Conservation (phyloP, 139 green algal genomes). For the Raphidocelis subcapitata region DNA sequence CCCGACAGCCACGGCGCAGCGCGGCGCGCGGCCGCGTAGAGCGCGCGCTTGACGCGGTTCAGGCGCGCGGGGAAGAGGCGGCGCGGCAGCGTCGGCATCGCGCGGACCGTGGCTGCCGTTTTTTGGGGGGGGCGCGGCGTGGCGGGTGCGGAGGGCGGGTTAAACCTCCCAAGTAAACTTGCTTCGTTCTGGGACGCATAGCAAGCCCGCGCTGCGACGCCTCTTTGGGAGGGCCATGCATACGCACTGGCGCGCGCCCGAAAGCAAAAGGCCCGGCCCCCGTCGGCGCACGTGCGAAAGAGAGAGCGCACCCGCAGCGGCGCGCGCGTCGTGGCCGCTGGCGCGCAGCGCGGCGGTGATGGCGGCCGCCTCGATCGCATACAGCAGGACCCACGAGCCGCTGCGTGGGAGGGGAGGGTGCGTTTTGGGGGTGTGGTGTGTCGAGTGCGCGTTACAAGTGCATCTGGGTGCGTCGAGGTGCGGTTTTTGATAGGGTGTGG, state of each 20-base stretch:
- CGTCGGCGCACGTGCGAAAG: too few relatives aligned
- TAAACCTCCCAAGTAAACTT: not conserved
- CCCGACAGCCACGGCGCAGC: too few relatives aligned
- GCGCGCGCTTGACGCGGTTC: conserved; percentile 34
- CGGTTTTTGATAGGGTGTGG: too few relatives aligned
- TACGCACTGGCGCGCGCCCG: not conserved
- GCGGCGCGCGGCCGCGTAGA: conserved; percentile 20
- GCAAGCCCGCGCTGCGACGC: not conserved
- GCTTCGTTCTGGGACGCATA: not conserved
- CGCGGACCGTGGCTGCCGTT: conserved; percentile 9
- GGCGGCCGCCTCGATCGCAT: conserved; percentile 59
- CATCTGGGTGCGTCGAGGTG: not conserved
- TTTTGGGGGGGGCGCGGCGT: not conserved
- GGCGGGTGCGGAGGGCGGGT: not conserved
- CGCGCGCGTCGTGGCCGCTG: conserved; percentile 30
- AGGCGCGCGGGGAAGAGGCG: conserved; percentile 60
- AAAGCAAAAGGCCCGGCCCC: too few relatives aligned
- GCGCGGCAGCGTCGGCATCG: conserved; percentile 58
- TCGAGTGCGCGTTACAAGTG: not conserved
- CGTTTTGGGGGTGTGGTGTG: not conserved
- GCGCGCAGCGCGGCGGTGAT: conserved; percentile 53
- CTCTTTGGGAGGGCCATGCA: not conserved
- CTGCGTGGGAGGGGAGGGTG: conserved; percentile 27
- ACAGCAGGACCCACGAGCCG: conserved; percentile 56
- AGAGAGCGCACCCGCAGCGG: conserved; percentile 25